Conservation (phyloP, 495 filamentous ascomycete genomes). For the Hypomontagnella monticulosa region DNA sequence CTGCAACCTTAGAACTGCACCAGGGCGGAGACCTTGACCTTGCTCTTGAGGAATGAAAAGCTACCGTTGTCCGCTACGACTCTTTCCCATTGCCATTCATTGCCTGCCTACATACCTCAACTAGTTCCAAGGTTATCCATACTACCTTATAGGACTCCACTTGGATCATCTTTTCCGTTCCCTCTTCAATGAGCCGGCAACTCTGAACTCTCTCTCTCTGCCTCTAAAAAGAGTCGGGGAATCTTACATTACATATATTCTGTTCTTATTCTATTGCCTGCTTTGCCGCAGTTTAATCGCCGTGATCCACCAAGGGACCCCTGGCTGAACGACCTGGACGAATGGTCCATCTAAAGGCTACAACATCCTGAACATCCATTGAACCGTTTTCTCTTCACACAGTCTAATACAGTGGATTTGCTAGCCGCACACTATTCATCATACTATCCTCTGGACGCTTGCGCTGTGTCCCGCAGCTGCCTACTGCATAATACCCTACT, state of each 20-base stretch:
- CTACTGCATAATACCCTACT: conserved; percentile 30
- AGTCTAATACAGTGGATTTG: conserved; percentile 32
- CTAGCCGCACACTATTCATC: conserved; percentile 25
- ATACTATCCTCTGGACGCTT: too few relatives aligned
- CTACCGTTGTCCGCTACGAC: conserved; percentile 8
- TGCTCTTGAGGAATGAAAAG: conserved; percentile 23
- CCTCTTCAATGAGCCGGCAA: neutral
- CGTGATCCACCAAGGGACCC: conserved; percentile 21
- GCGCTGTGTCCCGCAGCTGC: conserved; percentile 24
- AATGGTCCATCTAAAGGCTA: conserved; percentile 9
- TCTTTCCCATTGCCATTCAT: conserved; percentile 12
- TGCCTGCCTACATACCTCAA: too few relatives aligned
- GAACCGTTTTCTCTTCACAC: conserved; percentile 22
- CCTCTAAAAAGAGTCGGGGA: neutral
- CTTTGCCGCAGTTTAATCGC: conserved; percentile 22
- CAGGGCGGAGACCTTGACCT: neutral
- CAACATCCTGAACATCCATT: too few relatives aligned
- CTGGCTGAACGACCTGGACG: conserved; percentile 13
- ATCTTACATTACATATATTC: neutral
- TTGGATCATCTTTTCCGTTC: conserved; percentile 16
- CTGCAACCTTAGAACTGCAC: neutral
- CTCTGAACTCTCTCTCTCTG: too few relatives aligned
- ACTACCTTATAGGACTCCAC: conserved; percentile 16
- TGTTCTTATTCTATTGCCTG: conserved; percentile 8
- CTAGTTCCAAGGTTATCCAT: neutral